Conservation (phyloP, 2,329 filamentous ascomycete genomes). For the Colletotrichum coccodes region DNA sequence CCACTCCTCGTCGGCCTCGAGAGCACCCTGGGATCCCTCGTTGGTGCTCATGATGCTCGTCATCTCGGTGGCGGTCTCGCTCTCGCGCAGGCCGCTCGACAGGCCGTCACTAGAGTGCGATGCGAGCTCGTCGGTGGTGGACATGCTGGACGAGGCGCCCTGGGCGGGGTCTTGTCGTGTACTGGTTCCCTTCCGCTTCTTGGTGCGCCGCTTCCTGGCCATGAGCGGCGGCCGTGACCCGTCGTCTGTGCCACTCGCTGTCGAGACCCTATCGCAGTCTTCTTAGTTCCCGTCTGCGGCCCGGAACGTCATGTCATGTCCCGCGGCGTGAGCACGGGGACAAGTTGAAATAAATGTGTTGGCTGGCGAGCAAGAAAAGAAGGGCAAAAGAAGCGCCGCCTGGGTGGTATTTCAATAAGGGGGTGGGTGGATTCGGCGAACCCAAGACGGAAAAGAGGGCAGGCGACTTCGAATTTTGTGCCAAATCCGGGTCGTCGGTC, state of each 20-base stretch:
- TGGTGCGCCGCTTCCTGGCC: constrained; percentile 45
- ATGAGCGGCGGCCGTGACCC: constrained; percentile 42
- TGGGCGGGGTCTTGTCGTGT: constrained; percentile 31
- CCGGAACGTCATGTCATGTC: constrained; percentile 27
- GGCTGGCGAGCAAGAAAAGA: background rate
- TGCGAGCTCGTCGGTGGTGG: constrained; percentile 44
- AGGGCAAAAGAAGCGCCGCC: background rate
- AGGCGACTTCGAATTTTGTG: constrained; percentile 9
- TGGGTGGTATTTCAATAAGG: background rate
- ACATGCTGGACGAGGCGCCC: constrained; percentile 38
- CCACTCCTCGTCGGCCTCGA: constrained; percentile 37
- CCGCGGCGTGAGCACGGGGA: background rate
- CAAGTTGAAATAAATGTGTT: background rate
- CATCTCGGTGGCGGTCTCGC: constrained; percentile 49
- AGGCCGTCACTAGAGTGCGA: constrained; percentile 46
- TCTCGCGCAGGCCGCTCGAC: constrained; percentile 43
- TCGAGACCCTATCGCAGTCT: constrained; percentile 24
- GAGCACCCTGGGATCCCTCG: constrained; percentile 38
- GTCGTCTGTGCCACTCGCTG: constrained; percentile 29
- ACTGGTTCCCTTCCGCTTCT: constrained; percentile 40
- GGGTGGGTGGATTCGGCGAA: constrained; percentile 15
- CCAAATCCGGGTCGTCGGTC: constrained; percentile 13
- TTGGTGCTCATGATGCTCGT: constrained; percentile 48
- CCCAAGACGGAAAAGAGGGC: background rate
- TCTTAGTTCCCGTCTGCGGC: constrained; percentile 5